These are phyloP conservation scores for Fusarium anthophilum DNA, from an alignment of 2,329 filamentous ascomycete species.

Conservation along the genomic window DNA sequence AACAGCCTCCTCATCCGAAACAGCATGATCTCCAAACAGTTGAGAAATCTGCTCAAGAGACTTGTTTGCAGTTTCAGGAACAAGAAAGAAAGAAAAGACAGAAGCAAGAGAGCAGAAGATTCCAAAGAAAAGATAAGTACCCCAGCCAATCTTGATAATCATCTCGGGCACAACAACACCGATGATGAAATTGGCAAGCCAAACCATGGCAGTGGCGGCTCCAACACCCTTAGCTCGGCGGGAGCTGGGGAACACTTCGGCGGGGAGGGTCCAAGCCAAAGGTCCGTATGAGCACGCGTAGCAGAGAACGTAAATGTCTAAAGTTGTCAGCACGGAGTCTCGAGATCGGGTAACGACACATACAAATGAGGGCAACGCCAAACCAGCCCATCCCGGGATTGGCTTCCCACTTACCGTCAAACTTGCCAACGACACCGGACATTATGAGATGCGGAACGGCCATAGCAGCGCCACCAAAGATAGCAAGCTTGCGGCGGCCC, in stretches of 20 bases:
- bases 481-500: constrained; percentile 40
- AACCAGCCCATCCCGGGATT: constrained; percentile 24
- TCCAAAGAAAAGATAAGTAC: constrained; percentile 64
- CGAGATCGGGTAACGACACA: not conserved
- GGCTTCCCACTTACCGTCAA: constrained; percentile 16
- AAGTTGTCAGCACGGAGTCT: too few relatives aligned
- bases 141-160: constrained; percentile 58
- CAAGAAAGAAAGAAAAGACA: constrained; percentile 46
- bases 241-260: constrained; percentile 49
- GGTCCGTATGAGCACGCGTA: constrained; percentile 46
- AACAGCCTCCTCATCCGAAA: not conserved
- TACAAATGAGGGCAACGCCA: constrained; percentile 29
- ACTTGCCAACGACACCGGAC: constrained; percentile 27
- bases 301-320: constrained; percentile 40
- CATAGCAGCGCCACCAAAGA: constrained; percentile 25
- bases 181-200: constrained; percentile 49
- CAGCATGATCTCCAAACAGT: not conserved
- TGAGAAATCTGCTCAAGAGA: constrained; percentile 47
- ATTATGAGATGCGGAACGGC: constrained; percentile 28
- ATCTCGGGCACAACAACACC: constrained; percentile 65
- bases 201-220: constrained; percentile 45
- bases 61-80: constrained; percentile 20
- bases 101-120: constrained; percentile 58
- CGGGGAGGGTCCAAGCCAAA: constrained; percentile 47
- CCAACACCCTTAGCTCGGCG: constrained; percentile 50